These are phyloP conservation scores for Coemansia sp. DNA, from an alignment of 192 early-diverging fungal genomes.

Conservation along the genomic window DNA sequence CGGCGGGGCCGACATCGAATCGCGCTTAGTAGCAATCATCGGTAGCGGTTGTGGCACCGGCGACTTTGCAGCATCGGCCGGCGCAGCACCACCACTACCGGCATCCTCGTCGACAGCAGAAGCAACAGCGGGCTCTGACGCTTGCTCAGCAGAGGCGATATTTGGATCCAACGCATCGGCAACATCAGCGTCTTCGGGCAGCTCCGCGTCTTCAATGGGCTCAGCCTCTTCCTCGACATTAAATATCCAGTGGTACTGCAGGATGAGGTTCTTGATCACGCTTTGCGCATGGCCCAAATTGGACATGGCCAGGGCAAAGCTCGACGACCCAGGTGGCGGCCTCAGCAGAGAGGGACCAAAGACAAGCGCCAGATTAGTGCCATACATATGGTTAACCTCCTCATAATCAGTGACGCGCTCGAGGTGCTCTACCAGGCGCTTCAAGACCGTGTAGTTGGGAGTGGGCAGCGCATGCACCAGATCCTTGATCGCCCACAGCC, in stretches of 20 bases:
- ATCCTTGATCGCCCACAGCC: constrained; percentile 67
- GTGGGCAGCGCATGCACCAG: constrained; percentile 59
- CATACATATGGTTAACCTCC: constrained; percentile 84
- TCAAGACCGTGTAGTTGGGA: constrained; percentile 62
- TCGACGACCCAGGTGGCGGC: constrained; percentile 56
- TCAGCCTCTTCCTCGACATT: constrained; percentile 62
- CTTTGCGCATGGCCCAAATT: constrained; percentile 70
- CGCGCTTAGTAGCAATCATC: constrained; percentile 11
- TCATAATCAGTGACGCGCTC: constrained; percentile 72
- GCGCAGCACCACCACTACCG: not conserved
- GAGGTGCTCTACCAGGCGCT: constrained; percentile 67
- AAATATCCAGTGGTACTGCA: constrained; percentile 75
- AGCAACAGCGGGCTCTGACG: not conserved
- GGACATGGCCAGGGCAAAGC: constrained; percentile 65
- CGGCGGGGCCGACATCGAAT: constrained; percentile 10
- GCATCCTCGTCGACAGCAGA: not conserved
- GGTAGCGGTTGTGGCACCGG: not conserved
- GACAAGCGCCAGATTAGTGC: constrained; percentile 87
- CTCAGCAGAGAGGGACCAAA: constrained; percentile 89
- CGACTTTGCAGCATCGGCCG: not conserved
- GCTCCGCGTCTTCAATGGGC: constrained; percentile 40
- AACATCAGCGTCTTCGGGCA: not conserved
- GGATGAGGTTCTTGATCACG: constrained; percentile 67
- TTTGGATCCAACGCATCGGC: no score
- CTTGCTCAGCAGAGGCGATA: no score